A percentile compares a stretch with the other conserved stretches of the same genome.
Conservation (phyloP, 495 filamentous ascomycete genomes). For the Aspergillus sclerotiicarbonarius region DNA sequence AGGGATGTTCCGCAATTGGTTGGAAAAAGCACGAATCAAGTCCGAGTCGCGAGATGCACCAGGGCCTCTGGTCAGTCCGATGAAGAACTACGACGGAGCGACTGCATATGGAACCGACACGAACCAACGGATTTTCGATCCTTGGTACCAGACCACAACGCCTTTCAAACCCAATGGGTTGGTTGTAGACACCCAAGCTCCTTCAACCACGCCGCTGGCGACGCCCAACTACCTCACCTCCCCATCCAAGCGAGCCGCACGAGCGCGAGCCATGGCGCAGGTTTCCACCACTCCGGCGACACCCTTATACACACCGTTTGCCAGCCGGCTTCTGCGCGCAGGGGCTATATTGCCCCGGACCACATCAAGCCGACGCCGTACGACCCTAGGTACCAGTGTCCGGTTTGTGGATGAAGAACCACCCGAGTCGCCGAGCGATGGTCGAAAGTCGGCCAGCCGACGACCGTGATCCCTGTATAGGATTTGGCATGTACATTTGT, state of each 20-base stretch:
- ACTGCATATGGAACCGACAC: constrained; percentile 25
- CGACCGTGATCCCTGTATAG: constrained; percentile 23
- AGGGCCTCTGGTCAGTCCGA: constrained; percentile 34
- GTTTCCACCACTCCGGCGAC: constrained; percentile 53
- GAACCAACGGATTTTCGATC: constrained; percentile 36
- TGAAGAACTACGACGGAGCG: constrained; percentile 27
- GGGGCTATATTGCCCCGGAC: constrained; percentile 24
- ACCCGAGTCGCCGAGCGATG: constrained; percentile 44
- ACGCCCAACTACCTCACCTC: constrained; percentile 55
- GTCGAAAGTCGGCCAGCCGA: constrained; percentile 38
- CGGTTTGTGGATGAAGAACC: constrained; percentile 47
- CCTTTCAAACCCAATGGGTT: constrained; percentile 49
- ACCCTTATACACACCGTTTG: constrained; percentile 45
- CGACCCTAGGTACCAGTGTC: constrained; percentile 42
- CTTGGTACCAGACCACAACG: constrained; percentile 44
- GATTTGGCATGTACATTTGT: constrained; percentile 1
- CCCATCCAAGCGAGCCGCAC: constrained; percentile 56
- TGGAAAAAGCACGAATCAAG: constrained; percentile 45
- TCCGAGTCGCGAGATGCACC: constrained; percentile 37
- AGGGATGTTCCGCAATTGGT: constrained; percentile 59
- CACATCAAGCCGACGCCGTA: constrained; percentile 28
- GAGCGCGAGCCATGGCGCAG: constrained; percentile 50
- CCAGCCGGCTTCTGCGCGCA: constrained; percentile 43
- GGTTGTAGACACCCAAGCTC: constrained; percentile 33
- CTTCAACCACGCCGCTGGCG: constrained; percentile 42